Percentiles rank a stretch among this genome's conserved stretches.
These are phyloP conservation scores for Cicer bijugum DNA, from an alignment of 306 rosid genomes.

Conservation along the genomic window DNA sequence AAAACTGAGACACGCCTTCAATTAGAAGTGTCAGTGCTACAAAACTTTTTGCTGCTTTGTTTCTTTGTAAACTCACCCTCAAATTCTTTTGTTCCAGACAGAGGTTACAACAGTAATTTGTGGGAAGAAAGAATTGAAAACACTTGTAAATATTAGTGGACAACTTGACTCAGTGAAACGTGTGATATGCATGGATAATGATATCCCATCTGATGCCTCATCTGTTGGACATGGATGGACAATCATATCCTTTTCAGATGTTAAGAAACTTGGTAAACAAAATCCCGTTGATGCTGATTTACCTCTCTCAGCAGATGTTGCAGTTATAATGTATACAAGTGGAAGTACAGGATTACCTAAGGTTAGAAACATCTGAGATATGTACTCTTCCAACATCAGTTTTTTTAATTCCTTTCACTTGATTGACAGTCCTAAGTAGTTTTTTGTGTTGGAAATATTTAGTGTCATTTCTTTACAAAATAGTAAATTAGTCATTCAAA, in stretches of 20 bases:
- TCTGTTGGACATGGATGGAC: constrained; percentile 65
- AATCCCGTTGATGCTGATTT: constrained; percentile 68
- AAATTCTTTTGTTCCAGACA: constrained; percentile 62
- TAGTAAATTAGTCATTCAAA: neutral
- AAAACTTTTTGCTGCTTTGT: neutral
- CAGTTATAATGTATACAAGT: constrained; percentile 98
- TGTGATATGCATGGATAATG: constrained; percentile 81
- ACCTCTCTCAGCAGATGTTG: constrained; percentile 83
- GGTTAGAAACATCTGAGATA: constrained; percentile 58
- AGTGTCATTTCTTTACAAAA: neutral
- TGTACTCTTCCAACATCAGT: constrained; percentile 20
- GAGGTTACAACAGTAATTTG: constrained; percentile 91
- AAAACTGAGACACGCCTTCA: too few relatives aligned
- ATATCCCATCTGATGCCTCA: constrained; percentile 61
- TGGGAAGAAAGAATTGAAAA: constrained; percentile 80
- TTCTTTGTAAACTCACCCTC: constrained; percentile 16
- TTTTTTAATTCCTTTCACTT: constrained; percentile 19
- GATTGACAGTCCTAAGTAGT: constrained; percentile 28
- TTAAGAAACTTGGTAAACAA: constrained; percentile 70
- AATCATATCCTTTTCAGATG: constrained; percentile 61
- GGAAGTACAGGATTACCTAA: constrained; percentile 98
- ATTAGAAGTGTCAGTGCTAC: too few relatives aligned
- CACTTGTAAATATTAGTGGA: constrained; percentile 68
- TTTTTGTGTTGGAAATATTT: neutral
- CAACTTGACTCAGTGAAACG: constrained; percentile 79